Percentiles rank a stretch among this genome's conserved stretches.
Evolutionary conservation across 208 protist species (phyloP).

Genomic region (Porcisia hertigi): DNA sequence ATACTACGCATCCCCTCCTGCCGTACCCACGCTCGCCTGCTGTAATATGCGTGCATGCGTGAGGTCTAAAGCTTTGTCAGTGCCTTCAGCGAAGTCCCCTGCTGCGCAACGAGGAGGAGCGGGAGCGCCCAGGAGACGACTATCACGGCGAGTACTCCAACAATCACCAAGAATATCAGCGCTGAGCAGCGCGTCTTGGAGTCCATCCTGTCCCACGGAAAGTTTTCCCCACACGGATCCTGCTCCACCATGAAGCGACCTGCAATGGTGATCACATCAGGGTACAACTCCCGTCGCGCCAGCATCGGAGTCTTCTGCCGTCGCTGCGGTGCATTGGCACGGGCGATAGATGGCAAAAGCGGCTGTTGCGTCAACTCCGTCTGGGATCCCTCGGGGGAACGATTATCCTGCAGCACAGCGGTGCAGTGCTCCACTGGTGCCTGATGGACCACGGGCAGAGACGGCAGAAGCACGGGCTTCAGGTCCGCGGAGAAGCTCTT

Average conservation of each 20-base stretch:
- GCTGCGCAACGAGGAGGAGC: neutral
- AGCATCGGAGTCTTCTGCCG: constrained; percentile 27
- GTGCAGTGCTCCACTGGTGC: neutral
- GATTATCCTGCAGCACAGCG: neutral
- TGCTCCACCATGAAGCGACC: constrained; percentile 54
- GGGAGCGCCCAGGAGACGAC: constrained; percentile 13
- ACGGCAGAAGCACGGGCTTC: neutral
- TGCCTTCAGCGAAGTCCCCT: neutral
- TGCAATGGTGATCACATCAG: constrained; percentile 30
- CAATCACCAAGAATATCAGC: constrained; percentile 30
- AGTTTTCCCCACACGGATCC: constrained; percentile 32
- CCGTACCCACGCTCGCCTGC: neutral
- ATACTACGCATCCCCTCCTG: no score
- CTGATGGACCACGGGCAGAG: neutral
- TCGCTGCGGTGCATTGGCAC: constrained; percentile 14
- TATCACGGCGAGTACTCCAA: constrained; percentile 6
- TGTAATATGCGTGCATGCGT: neutral
- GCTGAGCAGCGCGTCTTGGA: constrained; percentile 10
- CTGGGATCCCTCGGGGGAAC: neutral
- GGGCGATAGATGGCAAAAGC: neutral
- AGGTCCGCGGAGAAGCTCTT: neutral
- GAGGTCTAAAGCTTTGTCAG: neutral
- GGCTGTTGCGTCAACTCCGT: neutral
- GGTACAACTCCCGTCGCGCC: constrained; percentile 19
- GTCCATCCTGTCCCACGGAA: constrained; percentile 34